Conservation (phyloP, 139 green algal genomes). For the Coelastrella sp. region DNA sequence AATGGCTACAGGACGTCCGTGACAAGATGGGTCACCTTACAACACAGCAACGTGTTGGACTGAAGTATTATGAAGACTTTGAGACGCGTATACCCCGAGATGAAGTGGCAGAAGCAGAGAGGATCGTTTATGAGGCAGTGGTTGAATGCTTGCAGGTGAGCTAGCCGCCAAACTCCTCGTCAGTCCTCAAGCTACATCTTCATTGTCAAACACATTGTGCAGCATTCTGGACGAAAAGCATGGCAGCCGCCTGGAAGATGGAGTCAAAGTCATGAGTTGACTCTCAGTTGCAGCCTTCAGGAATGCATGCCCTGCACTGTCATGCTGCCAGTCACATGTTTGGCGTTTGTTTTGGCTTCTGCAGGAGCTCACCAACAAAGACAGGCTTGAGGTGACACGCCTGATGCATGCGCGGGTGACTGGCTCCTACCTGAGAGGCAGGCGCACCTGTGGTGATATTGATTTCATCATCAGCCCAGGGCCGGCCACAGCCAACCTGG, state of each 20-base stretch:
- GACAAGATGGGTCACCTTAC: not conserved
- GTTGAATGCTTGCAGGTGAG: slow-evolving; percentile 50
- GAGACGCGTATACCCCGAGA: slow-evolving; percentile 48
- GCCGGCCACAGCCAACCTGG: not conserved
- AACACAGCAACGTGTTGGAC: slow-evolving; percentile 49
- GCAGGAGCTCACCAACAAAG: slow-evolving; percentile 33
- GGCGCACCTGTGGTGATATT: slow-evolving; percentile 60
- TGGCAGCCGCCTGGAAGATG: no score
- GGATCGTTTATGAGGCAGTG: slow-evolving; percentile 41
- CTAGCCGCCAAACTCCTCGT: not conserved
- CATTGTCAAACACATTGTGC: no score
- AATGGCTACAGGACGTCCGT: not conserved
- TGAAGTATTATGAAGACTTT: slow-evolving; percentile 67
- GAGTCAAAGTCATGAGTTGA: no score
- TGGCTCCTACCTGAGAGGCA: slow-evolving; percentile 71
- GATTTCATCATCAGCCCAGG: slow-evolving; percentile 58
- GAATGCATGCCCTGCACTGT: no score
- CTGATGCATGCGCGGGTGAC: slow-evolving; percentile 56
- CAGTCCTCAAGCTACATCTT: no score
- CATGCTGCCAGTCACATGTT: not conserved
- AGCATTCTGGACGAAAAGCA: no score
- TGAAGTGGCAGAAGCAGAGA: slow-evolving; percentile 53
- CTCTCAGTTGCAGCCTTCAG: no score
- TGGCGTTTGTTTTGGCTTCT: not conserved
- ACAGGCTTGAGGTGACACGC: slow-evolving; percentile 33